These are phyloP conservation scores for Elongisporangium undulatum DNA, from an alignment of 352 stramenopile species.

Conservation along the genomic window DNA sequence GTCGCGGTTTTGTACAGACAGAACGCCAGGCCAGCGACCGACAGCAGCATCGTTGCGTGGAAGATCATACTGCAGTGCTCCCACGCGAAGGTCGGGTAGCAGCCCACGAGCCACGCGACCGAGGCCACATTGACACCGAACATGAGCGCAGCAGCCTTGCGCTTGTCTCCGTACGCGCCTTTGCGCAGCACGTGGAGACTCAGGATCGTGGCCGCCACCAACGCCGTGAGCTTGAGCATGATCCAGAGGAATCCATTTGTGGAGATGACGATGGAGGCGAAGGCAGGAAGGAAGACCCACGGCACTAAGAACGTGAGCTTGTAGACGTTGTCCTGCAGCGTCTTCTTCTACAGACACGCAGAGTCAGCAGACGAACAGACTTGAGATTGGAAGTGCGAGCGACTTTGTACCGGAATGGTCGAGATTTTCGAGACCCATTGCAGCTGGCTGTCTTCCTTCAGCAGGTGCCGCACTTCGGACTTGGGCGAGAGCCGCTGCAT, in stretches of 20 bases:
- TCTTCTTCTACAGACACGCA: constrained; percentile 33
- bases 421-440: constrained; percentile 34
- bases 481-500: constrained; percentile 22
- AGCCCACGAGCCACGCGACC: constrained; percentile 51
- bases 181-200: constrained; percentile 52
- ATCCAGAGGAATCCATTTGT: constrained; percentile 31
- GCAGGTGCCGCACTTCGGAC: constrained; percentile 35
- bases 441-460: constrained; percentile 54
- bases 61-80: constrained; percentile 23
- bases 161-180: constrained; percentile 67
- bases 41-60: constrained; percentile 14
- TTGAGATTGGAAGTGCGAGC: not conserved
- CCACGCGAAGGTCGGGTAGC: constrained; percentile 30
- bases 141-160: constrained; percentile 66
- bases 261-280: constrained; percentile 30
- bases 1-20: constrained; percentile 55
- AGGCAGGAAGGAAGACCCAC: constrained; percentile 52
- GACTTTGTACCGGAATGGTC: constrained; percentile 25
- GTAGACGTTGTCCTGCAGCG: constrained; percentile 58
- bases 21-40: constrained; percentile 33
- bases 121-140: constrained; percentile 76
- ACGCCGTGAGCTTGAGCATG: constrained; percentile 23
- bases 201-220: constrained; percentile 27
- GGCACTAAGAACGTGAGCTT: constrained; percentile 74
- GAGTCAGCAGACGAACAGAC: not conserved